Base-by-base conservation (phyloP, 768 basidiomycete genomes). In the Auriscalpium vulgare region DNA sequence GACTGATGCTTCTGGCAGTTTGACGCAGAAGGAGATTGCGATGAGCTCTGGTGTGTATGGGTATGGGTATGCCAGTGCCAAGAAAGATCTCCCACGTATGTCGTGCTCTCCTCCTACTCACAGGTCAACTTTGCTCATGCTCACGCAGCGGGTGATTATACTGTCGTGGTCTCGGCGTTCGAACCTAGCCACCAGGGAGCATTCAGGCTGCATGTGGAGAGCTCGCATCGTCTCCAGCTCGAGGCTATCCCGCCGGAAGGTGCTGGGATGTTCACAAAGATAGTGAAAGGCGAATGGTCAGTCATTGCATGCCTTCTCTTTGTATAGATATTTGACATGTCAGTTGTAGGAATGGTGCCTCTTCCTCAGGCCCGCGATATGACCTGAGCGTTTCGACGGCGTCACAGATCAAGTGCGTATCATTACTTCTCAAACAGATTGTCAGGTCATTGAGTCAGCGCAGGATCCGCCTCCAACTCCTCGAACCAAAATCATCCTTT, bases 181-280 rank as follows among this genome's bases (percentile, higher is more conserved):
- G 85, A 90, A 58, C 85, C 91, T 1, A 72, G 71, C 11, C 80
- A 88, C 55, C 74, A 76, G 4, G 91, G 90, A 3, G 59, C 77
- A 9, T 95, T 84, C 69, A 76, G 74, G 1, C 68, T 97, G 23
- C 75, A 75, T 21, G 69, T 91, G 2, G 81, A 88, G 50, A 81
- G 86, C 55, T 79, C 83, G 1, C 66, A 68, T 56, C 76, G 80
- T 1, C 77, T 94, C 51, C 81, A 84, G 16, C 58, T 97, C 21
- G 72, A 72, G 50, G 61, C 81, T 0, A 86, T 97, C 21, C 82
- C 85, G 0, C 81, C 85, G 56, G 95, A 98, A 71, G 94, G 92
- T 0, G 91, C 93, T 0, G 95, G 94, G 0, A 91, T 97, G 92
- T 95, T 87, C 66, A 71, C 70, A 19, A 86, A 88, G 61, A 65